Conservation (phyloP, 768 basidiomycete species). For the Suillus placidus region DNA sequence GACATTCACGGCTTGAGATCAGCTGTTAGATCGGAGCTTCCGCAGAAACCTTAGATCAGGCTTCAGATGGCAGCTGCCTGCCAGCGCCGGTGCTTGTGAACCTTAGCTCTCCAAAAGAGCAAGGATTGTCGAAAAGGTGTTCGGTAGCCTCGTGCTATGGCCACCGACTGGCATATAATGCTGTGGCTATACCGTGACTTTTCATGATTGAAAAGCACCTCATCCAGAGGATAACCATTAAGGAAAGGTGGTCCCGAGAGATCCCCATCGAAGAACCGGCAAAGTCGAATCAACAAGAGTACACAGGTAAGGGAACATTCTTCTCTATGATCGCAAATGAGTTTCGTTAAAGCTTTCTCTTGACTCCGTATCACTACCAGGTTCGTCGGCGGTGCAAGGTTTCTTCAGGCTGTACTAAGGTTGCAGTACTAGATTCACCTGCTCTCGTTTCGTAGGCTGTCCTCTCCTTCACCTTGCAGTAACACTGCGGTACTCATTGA, state of each 20-base stretch:
- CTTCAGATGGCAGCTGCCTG: background rate
- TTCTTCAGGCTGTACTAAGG: slow-evolving; percentile 11
- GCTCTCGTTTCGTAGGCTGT: slow-evolving; percentile 15
- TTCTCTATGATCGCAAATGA: slow-evolving; percentile 13
- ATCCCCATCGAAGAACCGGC: slow-evolving; percentile 17
- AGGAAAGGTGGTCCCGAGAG: slow-evolving; percentile 35
- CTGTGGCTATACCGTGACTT: slow-evolving; percentile 6
- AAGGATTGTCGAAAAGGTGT: slow-evolving; percentile 10
- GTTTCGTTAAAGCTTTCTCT: slow-evolving; percentile 24
- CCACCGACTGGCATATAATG: slow-evolving; percentile 23
- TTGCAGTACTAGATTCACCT: background rate
- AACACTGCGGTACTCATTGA: slow-evolving; percentile 5
- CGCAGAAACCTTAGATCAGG: slow-evolving; percentile 35
- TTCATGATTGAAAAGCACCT: slow-evolving; percentile 23
- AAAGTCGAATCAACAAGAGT: slow-evolving; percentile 31
- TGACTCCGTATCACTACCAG: slow-evolving; percentile 14
- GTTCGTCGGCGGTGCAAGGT: slow-evolving; percentile 24
- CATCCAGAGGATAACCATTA: slow-evolving; percentile 29
- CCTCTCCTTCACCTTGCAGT: slow-evolving; percentile 8
- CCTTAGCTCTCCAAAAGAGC: slow-evolving; percentile 4
- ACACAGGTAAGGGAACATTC: slow-evolving; percentile 30
- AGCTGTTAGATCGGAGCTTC: slow-evolving; percentile 34
- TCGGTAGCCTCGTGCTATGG: slow-evolving; percentile 27
- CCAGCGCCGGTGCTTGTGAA: background rate
- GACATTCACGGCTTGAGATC: slow-evolving; percentile 20